Base-by-base conservation (phyloP, 2,329 filamentous ascomycete genomes). In the Ophiostoma ips region DNA sequence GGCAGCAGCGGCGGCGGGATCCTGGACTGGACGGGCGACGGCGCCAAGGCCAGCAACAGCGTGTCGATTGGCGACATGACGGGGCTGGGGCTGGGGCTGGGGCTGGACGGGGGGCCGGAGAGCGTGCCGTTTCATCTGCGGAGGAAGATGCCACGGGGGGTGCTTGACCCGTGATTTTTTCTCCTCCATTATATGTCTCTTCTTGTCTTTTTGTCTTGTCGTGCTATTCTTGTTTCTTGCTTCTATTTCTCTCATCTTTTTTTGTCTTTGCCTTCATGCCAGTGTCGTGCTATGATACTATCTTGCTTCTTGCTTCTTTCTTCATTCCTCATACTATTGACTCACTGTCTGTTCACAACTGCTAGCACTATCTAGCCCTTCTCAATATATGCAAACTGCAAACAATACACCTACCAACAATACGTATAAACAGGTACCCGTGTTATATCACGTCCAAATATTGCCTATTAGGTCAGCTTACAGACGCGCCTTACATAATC, bases 21-120 rank as follows among this genome's bases (percentile, higher is more conserved):
- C 30, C 52, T 71, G 44, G 66, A 70, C 56, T 67, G 66, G 58
- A 63, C 63, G 9, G 64, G 67, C 24, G 30, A 44, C 11, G 63
- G 61, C 44, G 60, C 61, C 4, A 68, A 70, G 48, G 56, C 57
- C 15, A 60, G n/a, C 64, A 31, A 59, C 62, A 7, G 49, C 52
- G 5, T 50, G 51, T 8, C 40, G 24, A 34, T 52, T 2, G 51
- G 53, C 24, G 51, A 54, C 36, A 57, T 57, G 56, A 49, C 48
- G 13, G 52, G 53, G 5, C 62, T 64, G 37, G 59, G 59, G 12
- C 49, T 54, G 13, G 52, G 53, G 5, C 62, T 64, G 37, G 59
- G 59, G 12, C 49, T 54, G 11, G 68, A 71, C 58, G 67, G 61
- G 10, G 67, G 64, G 18, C 57, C 56, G 1, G 64, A 70, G 50